A percentile compares a stretch with the other conserved stretches of the same genome.
These are phyloP conservation scores for Phytopythium sindhum DNA, from an alignment of 352 stramenopile species.

Conservation along the genomic window DNA sequence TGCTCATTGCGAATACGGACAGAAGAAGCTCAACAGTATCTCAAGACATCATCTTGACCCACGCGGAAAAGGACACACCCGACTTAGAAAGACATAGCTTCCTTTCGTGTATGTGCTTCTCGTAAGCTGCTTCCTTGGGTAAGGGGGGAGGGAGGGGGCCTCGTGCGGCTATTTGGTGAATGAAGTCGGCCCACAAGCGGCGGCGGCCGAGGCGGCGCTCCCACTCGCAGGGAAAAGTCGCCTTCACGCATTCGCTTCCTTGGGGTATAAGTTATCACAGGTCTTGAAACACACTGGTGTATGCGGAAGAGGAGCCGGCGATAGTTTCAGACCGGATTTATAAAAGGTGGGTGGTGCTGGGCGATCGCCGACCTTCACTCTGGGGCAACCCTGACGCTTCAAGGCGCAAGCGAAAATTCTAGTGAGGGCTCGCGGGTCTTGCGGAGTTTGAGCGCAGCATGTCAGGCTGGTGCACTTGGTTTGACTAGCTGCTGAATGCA, in stretches of 20 bases:
- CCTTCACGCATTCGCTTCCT: background rate
- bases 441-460: constrained; percentile 11
- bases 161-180: constrained; percentile 70
- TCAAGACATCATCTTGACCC: constrained; percentile 81
- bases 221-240: background rate
- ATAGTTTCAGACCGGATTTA: constrained; percentile 17
- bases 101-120: constrained; percentile 68
- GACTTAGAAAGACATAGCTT: constrained; percentile 91
- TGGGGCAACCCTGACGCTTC: constrained; percentile 17
- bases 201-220: background rate
- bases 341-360: constrained; percentile 3
- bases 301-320: background rate
- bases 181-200: constrained; percentile 14
- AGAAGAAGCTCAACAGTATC: constrained; percentile 50
- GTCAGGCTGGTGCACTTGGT: background rate
- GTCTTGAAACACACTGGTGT: background rate
- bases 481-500: background rate
- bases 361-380: constrained; percentile 24
- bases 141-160: constrained; percentile 50
- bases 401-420: constrained; percentile 13
- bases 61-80: constrained; percentile 62
- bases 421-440: background rate
- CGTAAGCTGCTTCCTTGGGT: constrained; percentile 63
- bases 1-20: constrained; percentile 67
- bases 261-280: constrained; percentile 4